These are phyloP conservation scores for Tolypocladium capitatum DNA, from an alignment of 2,329 filamentous ascomycete species.

Conservation along the genomic window DNA sequence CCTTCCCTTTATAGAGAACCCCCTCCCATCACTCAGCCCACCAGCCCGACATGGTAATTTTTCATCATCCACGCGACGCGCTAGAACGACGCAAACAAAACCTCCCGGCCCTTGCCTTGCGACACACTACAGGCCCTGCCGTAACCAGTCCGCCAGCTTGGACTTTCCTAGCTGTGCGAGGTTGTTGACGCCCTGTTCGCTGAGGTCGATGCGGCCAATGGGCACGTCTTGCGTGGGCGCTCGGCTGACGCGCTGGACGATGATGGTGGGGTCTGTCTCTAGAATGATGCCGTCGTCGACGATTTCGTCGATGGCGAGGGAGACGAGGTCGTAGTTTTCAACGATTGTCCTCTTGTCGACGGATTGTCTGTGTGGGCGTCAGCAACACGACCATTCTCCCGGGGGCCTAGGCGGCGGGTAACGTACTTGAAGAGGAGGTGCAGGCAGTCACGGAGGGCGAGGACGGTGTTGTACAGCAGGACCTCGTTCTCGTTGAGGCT, in stretches of 20 bases:
- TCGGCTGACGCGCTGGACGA: slow-evolving; percentile 82
- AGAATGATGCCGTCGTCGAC: slow-evolving; percentile 93
- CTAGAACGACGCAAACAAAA: slow-evolving; percentile 1
- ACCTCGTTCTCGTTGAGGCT: slow-evolving; percentile 93
- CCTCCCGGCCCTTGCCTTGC: not conserved
- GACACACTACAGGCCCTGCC: slow-evolving; percentile 55
- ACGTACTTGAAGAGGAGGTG: slow-evolving; percentile 83
- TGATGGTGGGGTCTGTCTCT: slow-evolving; percentile 90
- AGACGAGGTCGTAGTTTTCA: slow-evolving; percentile 96
- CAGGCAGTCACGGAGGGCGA: slow-evolving; percentile 80
- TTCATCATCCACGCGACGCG: not conserved
- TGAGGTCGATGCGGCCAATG: slow-evolving; percentile 87
- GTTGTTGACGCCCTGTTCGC: slow-evolving; percentile 90
- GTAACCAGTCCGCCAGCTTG: slow-evolving; percentile 80
- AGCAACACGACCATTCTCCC: not conserved
- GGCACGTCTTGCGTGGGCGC: slow-evolving; percentile 85
- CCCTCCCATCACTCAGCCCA: slow-evolving; percentile 1
- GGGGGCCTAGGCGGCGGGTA: not conserved
- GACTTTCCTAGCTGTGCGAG: slow-evolving; percentile 87
- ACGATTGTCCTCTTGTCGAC: slow-evolving; percentile 96
- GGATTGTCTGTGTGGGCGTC: slow-evolving; percentile 53
- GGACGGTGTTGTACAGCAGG: slow-evolving; percentile 83
- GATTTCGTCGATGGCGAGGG: slow-evolving; percentile 88
- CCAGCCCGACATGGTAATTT: not conserved
- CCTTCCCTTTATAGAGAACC: slow-evolving; percentile 4